Evolutionary conservation across 1,284 basidiomycete species (phyloP).

Genomic region (Pterulicium gracile): DNA sequence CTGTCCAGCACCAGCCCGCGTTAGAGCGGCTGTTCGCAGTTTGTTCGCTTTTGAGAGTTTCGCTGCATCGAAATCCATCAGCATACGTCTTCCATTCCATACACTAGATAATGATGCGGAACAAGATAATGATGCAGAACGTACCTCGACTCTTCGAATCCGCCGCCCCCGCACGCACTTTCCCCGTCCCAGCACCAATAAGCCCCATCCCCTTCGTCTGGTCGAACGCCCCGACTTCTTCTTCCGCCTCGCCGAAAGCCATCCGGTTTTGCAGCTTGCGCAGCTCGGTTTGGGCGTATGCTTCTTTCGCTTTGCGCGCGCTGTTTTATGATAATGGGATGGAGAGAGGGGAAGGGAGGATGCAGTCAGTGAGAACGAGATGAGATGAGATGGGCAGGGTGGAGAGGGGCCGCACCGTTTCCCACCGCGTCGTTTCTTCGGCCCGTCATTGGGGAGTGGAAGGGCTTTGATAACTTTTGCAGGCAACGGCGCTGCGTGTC

Average conservation of each 20-base stretch:
- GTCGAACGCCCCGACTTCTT: conserved; percentile 94
- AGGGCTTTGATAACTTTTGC: conserved; percentile 90
- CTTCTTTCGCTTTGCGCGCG: conserved; percentile 94
- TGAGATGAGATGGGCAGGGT: conserved; percentile 3
- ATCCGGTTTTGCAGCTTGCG: conserved; percentile 96
- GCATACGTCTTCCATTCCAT: conserved; percentile 6
- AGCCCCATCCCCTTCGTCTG: conserved; percentile 96
- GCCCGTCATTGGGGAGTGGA: conserved; percentile 93
- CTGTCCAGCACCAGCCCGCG: conserved; percentile 34
- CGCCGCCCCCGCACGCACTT: conserved; percentile 76
- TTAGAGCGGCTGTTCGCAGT: conserved; percentile 75
- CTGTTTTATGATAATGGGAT: conserved; percentile 25
- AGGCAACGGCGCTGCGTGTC: conserved; percentile 89
- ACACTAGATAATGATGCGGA: too few species aligned
- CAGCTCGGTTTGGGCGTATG: conserved; percentile 93
- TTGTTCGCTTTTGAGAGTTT: conserved; percentile 97
- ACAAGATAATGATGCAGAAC: too few species aligned
- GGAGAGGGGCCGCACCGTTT: conserved; percentile 50
- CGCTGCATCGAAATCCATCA: conserved; percentile 38
- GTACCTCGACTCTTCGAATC: conserved; percentile 83
- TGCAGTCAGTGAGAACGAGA: conserved; percentile 2
- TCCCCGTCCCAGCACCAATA: conserved; percentile 81
- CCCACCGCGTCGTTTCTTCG: conserved; percentile 92
- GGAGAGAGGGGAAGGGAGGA: conserved; percentile 1
- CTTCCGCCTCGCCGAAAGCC: conserved; percentile 92